phyloP scores from a whole-genome alignment of 257 asterid species.

The Solanum chiquidenum region DNA sequence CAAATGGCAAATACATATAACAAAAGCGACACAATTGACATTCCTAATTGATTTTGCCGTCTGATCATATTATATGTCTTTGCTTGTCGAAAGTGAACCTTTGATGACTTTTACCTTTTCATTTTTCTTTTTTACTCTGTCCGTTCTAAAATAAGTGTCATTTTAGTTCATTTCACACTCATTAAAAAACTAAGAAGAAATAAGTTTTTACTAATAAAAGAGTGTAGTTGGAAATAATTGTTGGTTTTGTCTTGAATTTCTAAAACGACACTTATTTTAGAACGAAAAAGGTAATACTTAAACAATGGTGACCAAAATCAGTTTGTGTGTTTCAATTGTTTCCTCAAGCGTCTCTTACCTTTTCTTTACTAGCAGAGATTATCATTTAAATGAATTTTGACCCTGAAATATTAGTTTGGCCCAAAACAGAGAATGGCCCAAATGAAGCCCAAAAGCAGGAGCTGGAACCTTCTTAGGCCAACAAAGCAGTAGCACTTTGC shows the following conservation, averaged over 20 bases:
- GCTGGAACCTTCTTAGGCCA: not conserved
- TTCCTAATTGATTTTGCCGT: not conserved
- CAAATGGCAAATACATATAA: slow-evolving; percentile 10
- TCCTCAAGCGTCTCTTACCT: not conserved
- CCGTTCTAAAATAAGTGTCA: not conserved
- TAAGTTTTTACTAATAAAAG: no score
- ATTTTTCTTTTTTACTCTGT: not conserved
- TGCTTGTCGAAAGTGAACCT: not conserved
- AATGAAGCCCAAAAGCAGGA: not conserved
- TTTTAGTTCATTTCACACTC: not conserved
- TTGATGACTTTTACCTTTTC: not conserved
- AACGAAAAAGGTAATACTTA: no score
- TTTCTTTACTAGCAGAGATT: not conserved
- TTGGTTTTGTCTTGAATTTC: not conserved
- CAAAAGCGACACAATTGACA: not conserved
- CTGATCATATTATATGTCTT: not conserved
- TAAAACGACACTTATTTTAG: not conserved
- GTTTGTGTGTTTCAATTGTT: not conserved
- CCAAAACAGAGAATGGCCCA: not conserved
- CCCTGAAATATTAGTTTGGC: not conserved
- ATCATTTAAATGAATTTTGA: not conserved
- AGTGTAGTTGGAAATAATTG: not conserved
- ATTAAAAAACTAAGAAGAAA: no score
- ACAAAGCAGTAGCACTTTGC: not conserved
- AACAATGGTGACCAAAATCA: not conserved